Base-by-base conservation (phyloP, 2,329 filamentous ascomycete genomes). In the Colletotrichum lindemuthianum region DNA sequence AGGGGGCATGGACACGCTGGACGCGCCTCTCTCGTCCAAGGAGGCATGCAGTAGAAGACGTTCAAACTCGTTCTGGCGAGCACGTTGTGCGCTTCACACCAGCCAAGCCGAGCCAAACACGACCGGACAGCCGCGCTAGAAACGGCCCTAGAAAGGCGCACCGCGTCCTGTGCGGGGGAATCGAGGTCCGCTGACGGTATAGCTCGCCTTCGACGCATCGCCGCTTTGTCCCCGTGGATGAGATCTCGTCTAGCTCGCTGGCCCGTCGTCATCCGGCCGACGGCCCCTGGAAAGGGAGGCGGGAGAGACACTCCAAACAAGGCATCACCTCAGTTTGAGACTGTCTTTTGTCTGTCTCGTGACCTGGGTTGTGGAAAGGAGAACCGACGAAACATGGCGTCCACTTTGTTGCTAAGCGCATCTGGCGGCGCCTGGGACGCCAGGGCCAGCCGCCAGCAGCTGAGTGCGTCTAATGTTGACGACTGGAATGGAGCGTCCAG, bases 61-160 rank as follows among this genome's bases (percentile, higher is more conserved):
- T 48, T 24, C 9, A 45, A 24, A 24, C 3, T 24, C 24, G 24
- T 24, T 24, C 24, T 24, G 24, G 24, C 24, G 24, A 24, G 24
- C 4, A 24, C 24, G 24, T 24, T 4, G 33, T 56, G 16, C n/a
- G 56, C 56, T 45, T 55, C 40, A 50, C 16, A 45, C 44, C 41
- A 33, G 44, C 33, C 39, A 44, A 45, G 45, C 34, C 52, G 48
- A 45, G 60, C 60, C 61, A 51, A 65, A 61, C 34, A 55, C 51
- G 39, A 65, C 34, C 40, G 47, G 34, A 50, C 56, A 50, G 41
- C 36, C 15, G 50, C 56, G 51, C 58, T 61, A 61, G 45, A 61
- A 56, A 65, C 58, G 50, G 34, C 61, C 58, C 61, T 65, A 65
- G 61, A 61, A 65, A 65, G 51, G 58, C 45, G 52, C 51, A 24